Conservation (phyloP, 177 flowering plant species). For the Vitis hybrid region DNA sequence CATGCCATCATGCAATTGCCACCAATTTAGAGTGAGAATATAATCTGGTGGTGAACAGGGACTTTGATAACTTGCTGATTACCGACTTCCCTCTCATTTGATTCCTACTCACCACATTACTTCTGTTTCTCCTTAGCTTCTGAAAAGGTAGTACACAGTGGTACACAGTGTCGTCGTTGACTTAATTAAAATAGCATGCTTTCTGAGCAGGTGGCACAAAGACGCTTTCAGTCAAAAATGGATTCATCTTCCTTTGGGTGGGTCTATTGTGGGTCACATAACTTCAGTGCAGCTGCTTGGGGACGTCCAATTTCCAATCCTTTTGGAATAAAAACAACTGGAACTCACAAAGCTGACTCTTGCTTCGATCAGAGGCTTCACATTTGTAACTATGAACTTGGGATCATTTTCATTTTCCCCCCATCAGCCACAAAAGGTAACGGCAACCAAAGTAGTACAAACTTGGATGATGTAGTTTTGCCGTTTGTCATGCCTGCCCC, state of each 20-base stretch:
- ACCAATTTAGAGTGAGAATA: too few species aligned
- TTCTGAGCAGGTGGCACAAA: constrained; percentile 69
- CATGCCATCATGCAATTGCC: too few species aligned
- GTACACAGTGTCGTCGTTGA: too few species aligned
- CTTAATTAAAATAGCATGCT: too few species aligned
- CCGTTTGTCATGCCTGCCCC: constrained; percentile 88
- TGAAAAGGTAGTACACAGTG: too few species aligned
- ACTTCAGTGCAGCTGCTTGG: constrained; percentile 97
- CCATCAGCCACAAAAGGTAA: constrained; percentile 36
- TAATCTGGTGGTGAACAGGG: too few species aligned
- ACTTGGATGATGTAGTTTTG: constrained; percentile 64
- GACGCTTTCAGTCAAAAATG: constrained; percentile 65
- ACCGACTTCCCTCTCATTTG: too few species aligned
- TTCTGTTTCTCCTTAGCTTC: too few species aligned
- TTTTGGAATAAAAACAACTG: constrained; percentile 13
- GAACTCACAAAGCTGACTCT: constrained; percentile 20
- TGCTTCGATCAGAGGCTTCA: constrained; percentile 46
- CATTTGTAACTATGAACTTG: constrained; percentile 84
- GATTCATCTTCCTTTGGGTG: constrained; percentile 70
- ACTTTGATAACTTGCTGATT: too few species aligned
- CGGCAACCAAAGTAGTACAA: neutral
- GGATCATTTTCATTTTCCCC: constrained; percentile 72
- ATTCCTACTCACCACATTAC: too few species aligned
- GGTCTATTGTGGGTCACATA: constrained; percentile 95
- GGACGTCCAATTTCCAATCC: constrained; percentile 49